Evolutionary conservation across 2,329 filamentous ascomycete genomes (phyloP).

Genomic region (Colletotrichum gloeosporioides): DNA sequence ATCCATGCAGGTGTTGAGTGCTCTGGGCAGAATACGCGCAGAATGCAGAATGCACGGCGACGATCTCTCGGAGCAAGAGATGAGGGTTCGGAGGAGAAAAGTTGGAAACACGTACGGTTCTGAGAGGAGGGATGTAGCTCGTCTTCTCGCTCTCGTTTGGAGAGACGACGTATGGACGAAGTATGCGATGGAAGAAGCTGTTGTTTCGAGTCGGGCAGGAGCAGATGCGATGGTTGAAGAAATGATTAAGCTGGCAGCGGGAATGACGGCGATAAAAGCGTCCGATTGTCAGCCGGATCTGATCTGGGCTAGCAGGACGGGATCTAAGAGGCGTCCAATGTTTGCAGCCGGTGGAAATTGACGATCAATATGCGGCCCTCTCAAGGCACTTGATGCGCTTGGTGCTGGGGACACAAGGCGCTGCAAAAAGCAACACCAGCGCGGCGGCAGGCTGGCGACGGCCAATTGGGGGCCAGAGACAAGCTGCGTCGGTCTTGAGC

Average conservation of each 20-base stretch:
- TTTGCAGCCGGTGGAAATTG: slow-evolving; percentile 20
- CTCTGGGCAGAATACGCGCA: background rate
- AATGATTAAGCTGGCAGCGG: background rate
- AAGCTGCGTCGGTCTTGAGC: background rate
- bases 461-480: background rate
- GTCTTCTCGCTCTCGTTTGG: background rate
- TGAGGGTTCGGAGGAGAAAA: background rate
- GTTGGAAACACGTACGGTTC: background rate
- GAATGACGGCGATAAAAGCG: slow-evolving; percentile 7
- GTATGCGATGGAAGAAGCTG: background rate
- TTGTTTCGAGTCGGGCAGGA: background rate
- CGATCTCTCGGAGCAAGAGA: background rate
- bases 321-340: slow-evolving; percentile 22
- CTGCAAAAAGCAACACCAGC: slow-evolving; percentile 1
- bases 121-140: background rate
- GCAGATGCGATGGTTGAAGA: background rate
- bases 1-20: background rate
- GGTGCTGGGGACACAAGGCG: background rate
- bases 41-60: background rate
- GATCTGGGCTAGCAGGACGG: slow-evolving; percentile 7
- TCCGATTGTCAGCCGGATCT: slow-evolving; percentile 3
- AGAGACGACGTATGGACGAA: background rate
- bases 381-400: background rate
- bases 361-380: slow-evolving; percentile 13
- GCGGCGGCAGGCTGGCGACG: background rate